These are phyloP conservation scores for Erysimum cheiri DNA, from an alignment of 441 rosid species.

Conservation along the genomic window DNA sequence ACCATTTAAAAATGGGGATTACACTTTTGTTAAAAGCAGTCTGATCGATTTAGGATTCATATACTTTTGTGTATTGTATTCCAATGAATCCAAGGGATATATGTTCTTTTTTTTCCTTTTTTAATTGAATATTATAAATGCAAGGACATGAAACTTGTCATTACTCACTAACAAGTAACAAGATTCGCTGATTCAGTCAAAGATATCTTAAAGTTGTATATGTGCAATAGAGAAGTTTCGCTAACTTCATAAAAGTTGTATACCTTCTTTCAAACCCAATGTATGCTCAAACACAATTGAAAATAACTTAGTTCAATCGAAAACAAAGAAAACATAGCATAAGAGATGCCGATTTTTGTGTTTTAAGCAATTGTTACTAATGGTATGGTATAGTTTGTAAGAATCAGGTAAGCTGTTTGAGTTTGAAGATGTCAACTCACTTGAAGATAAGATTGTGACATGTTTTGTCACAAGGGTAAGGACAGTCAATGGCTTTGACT, in stretches of 20 bases:
- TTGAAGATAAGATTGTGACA: constrained; percentile 84
- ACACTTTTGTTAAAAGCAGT: constrained; percentile 28
- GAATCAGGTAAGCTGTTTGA: constrained; percentile 22
- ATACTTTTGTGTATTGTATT: constrained; percentile 5
- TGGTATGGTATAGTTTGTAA: constrained; percentile 31
- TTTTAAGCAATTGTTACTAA: constrained; percentile 5
- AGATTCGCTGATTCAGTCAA: constrained; percentile 19
- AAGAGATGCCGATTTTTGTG: neutral
- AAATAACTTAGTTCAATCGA: neutral
- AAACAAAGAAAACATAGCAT: neutral
- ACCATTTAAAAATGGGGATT: neutral
- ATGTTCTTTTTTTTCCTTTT: neutral
- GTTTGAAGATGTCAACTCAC: constrained; percentile 30
- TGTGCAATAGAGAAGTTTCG: neutral
- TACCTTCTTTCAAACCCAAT: constrained; percentile 6
- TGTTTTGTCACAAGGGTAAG: constrained; percentile 88
- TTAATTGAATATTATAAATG: constrained; percentile 9
- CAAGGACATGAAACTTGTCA: constrained; percentile 11
- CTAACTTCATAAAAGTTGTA: neutral
- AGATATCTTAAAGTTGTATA: constrained; percentile 17
- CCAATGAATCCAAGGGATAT: constrained; percentile 6
- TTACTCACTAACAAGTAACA: constrained; percentile 17
- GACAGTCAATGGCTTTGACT: constrained; percentile 72
- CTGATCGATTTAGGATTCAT: neutral
- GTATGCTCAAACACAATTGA: neutral